Conservation (phyloP, 176 grass and related monocot genomes). For the Puccinellia tenuiflora region DNA sequence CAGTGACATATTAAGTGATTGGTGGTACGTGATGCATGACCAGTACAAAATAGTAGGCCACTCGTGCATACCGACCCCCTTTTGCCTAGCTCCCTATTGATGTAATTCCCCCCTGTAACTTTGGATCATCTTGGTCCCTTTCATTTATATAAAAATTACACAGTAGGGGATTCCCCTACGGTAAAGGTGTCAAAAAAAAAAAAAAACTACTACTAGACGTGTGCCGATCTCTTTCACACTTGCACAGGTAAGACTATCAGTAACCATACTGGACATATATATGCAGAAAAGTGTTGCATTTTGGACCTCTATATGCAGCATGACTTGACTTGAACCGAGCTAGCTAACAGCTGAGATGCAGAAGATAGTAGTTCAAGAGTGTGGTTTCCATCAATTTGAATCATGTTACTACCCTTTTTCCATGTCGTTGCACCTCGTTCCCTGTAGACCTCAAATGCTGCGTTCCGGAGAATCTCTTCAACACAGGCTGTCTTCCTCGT, state of each 20-base stretch:
- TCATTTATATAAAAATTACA: no score
- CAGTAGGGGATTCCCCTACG: no score
- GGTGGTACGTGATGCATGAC: neutral
- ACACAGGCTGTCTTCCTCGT: neutral
- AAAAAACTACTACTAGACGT: neutral
- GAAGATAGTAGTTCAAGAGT: neutral
- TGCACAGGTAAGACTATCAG: neutral
- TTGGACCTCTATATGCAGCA: neutral
- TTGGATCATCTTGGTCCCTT: no score
- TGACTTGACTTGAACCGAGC: neutral
- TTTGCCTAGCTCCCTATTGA: slow-evolving; percentile 8
- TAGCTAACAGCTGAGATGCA: neutral
- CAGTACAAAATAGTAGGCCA: neutral
- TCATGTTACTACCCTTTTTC: neutral
- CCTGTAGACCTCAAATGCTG: neutral
- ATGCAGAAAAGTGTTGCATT: neutral
- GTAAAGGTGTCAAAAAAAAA: no score
- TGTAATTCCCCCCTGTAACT: no score
- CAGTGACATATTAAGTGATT: neutral
- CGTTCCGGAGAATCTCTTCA: slow-evolving; percentile 18
- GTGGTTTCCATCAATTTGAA: neutral
- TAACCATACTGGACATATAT: neutral
- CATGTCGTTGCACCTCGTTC: neutral
- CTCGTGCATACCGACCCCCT: neutral
- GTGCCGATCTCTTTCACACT: neutral